Evolutionary conservation across 1,284 basidiomycete genomes (phyloP).

Genomic region (Thecaphora thlaspeos): DNA sequence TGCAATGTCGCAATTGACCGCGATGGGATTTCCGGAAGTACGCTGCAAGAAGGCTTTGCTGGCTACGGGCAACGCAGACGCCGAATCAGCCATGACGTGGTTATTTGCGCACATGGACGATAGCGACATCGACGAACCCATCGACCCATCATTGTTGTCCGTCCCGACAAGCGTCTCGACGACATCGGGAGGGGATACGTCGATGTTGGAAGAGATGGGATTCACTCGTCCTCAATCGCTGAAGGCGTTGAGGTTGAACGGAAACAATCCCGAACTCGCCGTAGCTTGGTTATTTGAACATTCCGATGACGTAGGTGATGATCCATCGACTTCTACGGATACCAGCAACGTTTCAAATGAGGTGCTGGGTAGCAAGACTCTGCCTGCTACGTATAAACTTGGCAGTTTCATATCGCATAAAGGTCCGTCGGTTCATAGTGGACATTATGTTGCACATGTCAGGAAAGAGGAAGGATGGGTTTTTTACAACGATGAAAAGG

Average conservation of each 20-base stretch:
- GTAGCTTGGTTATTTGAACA: conserved; percentile 98
- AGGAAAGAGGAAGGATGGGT: conserved; percentile 20
- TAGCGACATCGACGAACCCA: conserved; percentile 81
- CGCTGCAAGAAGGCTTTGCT: conserved; percentile 66
- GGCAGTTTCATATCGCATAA: conserved; percentile 97
- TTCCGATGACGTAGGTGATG: conserved; percentile 79
- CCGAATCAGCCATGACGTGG: conserved; percentile 91
- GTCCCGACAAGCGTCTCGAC: conserved; percentile 43
- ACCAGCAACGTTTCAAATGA: too few relatives aligned
- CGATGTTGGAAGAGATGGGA: conserved; percentile 85
- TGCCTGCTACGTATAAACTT: conserved; percentile 77
- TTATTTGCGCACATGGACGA: conserved; percentile 93
- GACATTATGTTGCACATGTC: conserved; percentile 88
- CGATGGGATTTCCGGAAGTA: conserved; percentile 53
- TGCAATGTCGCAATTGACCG: conserved; percentile 45
- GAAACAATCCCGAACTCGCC: conserved; percentile 75
- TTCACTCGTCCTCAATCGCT: conserved; percentile 79
- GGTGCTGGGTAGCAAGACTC: conserved; percentile 45
- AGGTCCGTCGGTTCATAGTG: conserved; percentile 70
- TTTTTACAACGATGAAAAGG: conserved; percentile 45
- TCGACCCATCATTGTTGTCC: conserved; percentile 58
- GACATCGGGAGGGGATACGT: conserved; percentile 23
- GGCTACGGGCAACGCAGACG: conserved; percentile 72
- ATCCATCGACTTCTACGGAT: too few relatives aligned
- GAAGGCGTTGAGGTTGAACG: conserved; percentile 85